Evolutionary conservation across 495 filamentous ascomycete species (phyloP), one percentile per base, ranked within the genome.

Genomic region (Penicillium pancosmium): DNA sequence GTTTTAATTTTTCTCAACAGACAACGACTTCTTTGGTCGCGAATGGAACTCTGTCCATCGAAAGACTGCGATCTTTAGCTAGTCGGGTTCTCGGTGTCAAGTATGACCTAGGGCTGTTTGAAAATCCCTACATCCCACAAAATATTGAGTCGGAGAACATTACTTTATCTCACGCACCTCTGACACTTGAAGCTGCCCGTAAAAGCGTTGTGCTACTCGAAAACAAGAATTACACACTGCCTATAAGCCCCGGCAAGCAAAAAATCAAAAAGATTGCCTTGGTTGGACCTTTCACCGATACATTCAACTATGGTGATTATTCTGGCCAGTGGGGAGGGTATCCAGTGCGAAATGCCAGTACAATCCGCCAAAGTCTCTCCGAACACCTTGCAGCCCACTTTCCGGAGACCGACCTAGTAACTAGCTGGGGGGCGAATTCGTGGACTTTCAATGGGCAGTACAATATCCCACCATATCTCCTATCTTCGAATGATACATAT

Each of bases 401-500:
- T 15, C 59, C 63, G 6, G 57, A 61, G 5, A 73, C 68, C 2
- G 60, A 72, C 18, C 59, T 78, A 8, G 61, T 73, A 10, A 73
- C 78, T 8, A 76, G 73, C 43, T 78, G 77, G 70, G 73, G 76
- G 10, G 56, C 72, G 2, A 77, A 75, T 57, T 71, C 67, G 8
- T 78, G 70, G 71, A 68, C 71, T 25, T 78, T 77, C 52, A 77
- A 78, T 36, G 67, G 62, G 3, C 74, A 78, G 55, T 73, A 78
- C 50, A 66, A 74, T 11, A 70, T 78, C 9, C 74, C 73, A 1
- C 65, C 72, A 1, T 74, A 77, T 57, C 65, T 78, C 4, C 65
- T 80, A 25, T 73, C 69, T 7, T 59, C 63, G 1, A 73, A 74
- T 19, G 69, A 68, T 0, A 71, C 60, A 1, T 18, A 60, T 9